Conservation (phyloP, 352 stramenopile genomes). For the Globisporangium yorkense region DNA sequence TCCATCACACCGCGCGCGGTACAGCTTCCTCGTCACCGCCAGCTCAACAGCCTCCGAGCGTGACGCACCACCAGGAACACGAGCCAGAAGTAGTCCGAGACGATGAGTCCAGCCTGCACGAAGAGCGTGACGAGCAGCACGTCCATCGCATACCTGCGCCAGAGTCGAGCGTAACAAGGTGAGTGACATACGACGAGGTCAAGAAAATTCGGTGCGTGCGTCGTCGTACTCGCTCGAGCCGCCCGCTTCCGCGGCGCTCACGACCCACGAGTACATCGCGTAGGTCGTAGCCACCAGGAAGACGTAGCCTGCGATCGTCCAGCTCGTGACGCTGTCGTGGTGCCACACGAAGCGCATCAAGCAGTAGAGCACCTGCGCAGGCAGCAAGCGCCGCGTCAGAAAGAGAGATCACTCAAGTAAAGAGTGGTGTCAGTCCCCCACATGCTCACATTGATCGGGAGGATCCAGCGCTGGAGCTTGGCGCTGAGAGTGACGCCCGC, state of each 20-base stretch:
- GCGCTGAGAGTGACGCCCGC: conserved; percentile 62
- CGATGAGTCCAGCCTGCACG: conserved; percentile 63
- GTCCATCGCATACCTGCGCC: conserved; percentile 71
- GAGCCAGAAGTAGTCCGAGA: conserved; percentile 88
- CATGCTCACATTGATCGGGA: conserved; percentile 64
- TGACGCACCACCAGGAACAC: conserved; percentile 63
- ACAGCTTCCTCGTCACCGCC: no score
- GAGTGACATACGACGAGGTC: no score
- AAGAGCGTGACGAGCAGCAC: conserved; percentile 78
- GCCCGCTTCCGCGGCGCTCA: conserved; percentile 71
- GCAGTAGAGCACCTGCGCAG: conserved; percentile 50
- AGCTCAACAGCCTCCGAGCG: no score
- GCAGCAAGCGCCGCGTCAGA: not conserved
- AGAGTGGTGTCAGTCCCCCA: not conserved
- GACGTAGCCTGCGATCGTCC: conserved; percentile 61
- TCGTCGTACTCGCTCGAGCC: conserved; percentile 50
- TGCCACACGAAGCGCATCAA: conserved; percentile 75
- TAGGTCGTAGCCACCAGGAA: conserved; percentile 70
- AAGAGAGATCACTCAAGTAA: not conserved
- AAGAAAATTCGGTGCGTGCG: no score
- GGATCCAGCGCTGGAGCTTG: conserved; percentile 71
- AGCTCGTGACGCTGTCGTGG: conserved; percentile 51
- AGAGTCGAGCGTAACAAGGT: not conserved
- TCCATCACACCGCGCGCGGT: no score
- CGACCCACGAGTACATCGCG: conserved; percentile 75